Percentiles rank a stretch among this genome's conserved stretches.
These are phyloP conservation scores for Actinomortierella wolfii DNA, from an alignment of 371 early-diverging fungal genomes.

Conservation along the genomic window DNA sequence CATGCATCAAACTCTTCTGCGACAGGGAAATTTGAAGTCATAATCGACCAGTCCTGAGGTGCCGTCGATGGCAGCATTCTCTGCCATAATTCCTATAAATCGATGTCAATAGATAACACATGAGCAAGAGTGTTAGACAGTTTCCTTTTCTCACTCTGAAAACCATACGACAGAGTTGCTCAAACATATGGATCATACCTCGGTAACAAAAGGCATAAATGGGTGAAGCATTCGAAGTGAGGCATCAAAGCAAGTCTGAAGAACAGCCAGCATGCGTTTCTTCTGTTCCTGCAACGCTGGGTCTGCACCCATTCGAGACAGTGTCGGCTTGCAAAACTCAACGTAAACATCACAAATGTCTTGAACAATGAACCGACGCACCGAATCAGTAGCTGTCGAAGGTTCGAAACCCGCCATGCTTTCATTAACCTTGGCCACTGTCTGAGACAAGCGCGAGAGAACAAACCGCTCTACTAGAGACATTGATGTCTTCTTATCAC, in stretches of 20 bases:
- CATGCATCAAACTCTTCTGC: slow-evolving; percentile 35
- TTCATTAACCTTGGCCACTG: slow-evolving; percentile 64
- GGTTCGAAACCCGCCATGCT: slow-evolving; percentile 79
- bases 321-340: slow-evolving; percentile 73
- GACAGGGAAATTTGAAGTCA: slow-evolving; percentile 62
- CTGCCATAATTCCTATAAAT: slow-evolving; percentile 65
- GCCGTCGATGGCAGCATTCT: slow-evolving; percentile 45
- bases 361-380: slow-evolving; percentile 89
- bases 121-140: not conserved
- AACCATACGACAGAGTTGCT: too few relatives aligned
- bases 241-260: slow-evolving; percentile 81
- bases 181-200: slow-evolving; percentile 70
- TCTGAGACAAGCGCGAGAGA: slow-evolving; percentile 79
- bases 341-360: slow-evolving; percentile 97
- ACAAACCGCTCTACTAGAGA: slow-evolving; percentile 87
- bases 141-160: too few relatives aligned
- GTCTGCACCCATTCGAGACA: slow-evolving; percentile 52
- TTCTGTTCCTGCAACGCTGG: slow-evolving; percentile 46
- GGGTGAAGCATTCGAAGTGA: slow-evolving; percentile 93
- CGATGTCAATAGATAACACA: slow-evolving; percentile 3
- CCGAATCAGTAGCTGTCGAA: slow-evolving; percentile 83
- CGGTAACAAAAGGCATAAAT: slow-evolving; percentile 99
- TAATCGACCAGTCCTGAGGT: slow-evolving; percentile 49
- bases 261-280: slow-evolving; percentile 37
- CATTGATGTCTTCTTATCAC: slow-evolving; percentile 20